A percentile compares a stretch with the other conserved stretches of the same genome.
phyloP scores from a whole-genome alignment of 352 stramenopile species.

The Globisporangium spinosum region DNA sequence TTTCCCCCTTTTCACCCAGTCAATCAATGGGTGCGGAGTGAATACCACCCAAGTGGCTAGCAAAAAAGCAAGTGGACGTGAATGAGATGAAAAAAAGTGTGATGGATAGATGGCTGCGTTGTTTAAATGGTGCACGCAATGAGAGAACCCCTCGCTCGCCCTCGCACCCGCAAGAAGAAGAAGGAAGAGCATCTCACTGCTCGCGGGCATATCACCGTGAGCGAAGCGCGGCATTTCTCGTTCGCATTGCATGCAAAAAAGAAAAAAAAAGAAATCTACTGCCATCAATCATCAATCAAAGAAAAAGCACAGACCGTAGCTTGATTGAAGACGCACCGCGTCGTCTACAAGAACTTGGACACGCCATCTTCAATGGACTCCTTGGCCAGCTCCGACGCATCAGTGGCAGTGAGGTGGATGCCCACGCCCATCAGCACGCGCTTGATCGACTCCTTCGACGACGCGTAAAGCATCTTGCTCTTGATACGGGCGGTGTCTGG shows the following conservation, averaged over 20 bases:
- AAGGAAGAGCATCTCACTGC: not conserved
- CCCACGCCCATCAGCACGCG: conserved; percentile 91
- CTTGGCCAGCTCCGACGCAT: conserved; percentile 83
- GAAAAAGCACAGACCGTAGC: not conserved
- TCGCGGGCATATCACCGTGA: not conserved
- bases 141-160: not conserved
- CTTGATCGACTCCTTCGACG: conserved; percentile 94
- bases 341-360: conserved; percentile 86
- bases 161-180: not conserved
- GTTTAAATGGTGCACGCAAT: conserved; percentile 6
- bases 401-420: conserved; percentile 94
- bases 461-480: conserved; percentile 95
- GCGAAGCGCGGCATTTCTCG: conserved; percentile 3
- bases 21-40: not conserved
- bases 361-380: conserved; percentile 81
- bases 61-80: not conserved
- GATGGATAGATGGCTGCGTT: conserved; percentile 8
- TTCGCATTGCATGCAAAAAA: conserved; percentile 7
- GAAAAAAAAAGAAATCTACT: conserved; percentile 20
- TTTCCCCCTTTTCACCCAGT: not conserved
- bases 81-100: not conserved
- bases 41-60: not conserved
- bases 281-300: conserved; percentile 14
- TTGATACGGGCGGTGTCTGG: conserved; percentile 91
- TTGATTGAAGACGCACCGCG: not conserved